Percentiles rank a stretch among this genome's conserved stretches.
Conservation (phyloP, 148 eudicot species). For the Rhododendron ovatum region DNA sequence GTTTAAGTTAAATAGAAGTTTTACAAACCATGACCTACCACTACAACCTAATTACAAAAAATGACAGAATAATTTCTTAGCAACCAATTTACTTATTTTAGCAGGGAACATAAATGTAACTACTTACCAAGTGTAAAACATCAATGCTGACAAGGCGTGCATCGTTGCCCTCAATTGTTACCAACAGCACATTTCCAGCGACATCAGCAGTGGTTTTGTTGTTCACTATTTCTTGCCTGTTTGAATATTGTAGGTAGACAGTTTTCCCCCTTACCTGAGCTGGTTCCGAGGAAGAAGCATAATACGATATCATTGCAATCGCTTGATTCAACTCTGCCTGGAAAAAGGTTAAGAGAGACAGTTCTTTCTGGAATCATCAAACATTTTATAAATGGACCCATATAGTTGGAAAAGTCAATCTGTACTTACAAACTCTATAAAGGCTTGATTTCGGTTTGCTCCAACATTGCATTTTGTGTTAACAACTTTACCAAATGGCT, state of each 20-base stretch:
- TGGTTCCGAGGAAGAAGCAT: conserved; percentile 96
- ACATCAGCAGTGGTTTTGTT: conserved; percentile 96
- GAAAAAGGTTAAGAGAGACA: conserved; percentile 6
- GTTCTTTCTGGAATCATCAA: conserved; percentile 7
- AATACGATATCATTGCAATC: conserved; percentile 94
- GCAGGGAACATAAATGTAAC: conserved; percentile 14
- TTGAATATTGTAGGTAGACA: conserved; percentile 94
- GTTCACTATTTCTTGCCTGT: conserved; percentile 97
- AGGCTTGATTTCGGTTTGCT: conserved; percentile 95
- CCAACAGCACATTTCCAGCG: conserved; percentile 87
- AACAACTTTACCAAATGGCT: conserved; percentile 93
- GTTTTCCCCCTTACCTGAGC: conserved; percentile 98
- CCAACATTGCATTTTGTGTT: conserved; percentile 99
- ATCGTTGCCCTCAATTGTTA: conserved; percentile 95
- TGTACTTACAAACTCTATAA: conserved; percentile 88
- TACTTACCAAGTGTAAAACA: conserved; percentile 91
- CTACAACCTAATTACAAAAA: conserved; percentile 46
- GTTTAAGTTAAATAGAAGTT: conserved; percentile 70
- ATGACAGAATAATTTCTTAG: conserved; percentile 30
- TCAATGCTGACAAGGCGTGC: conserved; percentile 99
- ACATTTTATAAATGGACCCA: conserved; percentile 6
- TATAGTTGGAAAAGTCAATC: not conserved
- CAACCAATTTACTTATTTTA: conserved; percentile 30
- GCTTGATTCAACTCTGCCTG: conserved; percentile 97
- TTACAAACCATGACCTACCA: conserved; percentile 47